Percentiles rank a stretch among this genome's conserved stretches.
These are phyloP conservation scores for Suillus occidentalis DNA, from an alignment of 768 basidiomycete species.

Conservation along the genomic window DNA sequence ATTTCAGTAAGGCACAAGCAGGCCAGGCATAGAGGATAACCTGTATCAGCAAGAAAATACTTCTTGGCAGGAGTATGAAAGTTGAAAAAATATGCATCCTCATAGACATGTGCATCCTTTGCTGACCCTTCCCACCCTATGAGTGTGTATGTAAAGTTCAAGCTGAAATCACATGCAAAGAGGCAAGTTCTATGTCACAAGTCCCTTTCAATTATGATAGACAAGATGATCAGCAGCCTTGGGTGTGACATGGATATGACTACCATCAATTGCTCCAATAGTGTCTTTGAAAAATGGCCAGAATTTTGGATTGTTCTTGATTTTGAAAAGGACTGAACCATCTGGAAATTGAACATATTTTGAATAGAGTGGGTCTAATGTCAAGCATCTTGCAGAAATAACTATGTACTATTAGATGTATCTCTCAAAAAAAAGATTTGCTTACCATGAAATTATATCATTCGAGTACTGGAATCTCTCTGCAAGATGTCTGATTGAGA, in stretches of 20 bases:
- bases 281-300: conserved; percentile 11
- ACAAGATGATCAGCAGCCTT: neutral
- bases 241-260: conserved; percentile 1
- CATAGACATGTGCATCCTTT: conserved; percentile 11
- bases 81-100: conserved; percentile 6
- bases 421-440: conserved; percentile 26
- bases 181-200: conserved; percentile 15
- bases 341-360: conserved; percentile 20
- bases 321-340: conserved; percentile 13
- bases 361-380: conserved; percentile 26
- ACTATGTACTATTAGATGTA: neutral
- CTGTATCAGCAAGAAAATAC: conserved; percentile 16
- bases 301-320: conserved; percentile 25
- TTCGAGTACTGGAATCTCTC: too few species aligned
- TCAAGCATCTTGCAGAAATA: neutral
- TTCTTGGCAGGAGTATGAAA: conserved; percentile 5
- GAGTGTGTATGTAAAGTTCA: conserved; percentile 15
- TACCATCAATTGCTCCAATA: conserved; percentile 37
- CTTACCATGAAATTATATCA: conserved; percentile 20
- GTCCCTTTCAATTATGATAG: conserved; percentile 17
- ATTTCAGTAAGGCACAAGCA: conserved; percentile 30
- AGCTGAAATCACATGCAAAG: conserved; percentile 13
- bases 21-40: conserved; percentile 16
- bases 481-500: too few species aligned
- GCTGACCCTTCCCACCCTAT: conserved; percentile 21